A percentile compares a stretch with the other conserved stretches of the same genome.
These are phyloP conservation scores for Aspergillus sp. DNA, from an alignment of 2,329 filamentous ascomycete species.

Conservation along the genomic window DNA sequence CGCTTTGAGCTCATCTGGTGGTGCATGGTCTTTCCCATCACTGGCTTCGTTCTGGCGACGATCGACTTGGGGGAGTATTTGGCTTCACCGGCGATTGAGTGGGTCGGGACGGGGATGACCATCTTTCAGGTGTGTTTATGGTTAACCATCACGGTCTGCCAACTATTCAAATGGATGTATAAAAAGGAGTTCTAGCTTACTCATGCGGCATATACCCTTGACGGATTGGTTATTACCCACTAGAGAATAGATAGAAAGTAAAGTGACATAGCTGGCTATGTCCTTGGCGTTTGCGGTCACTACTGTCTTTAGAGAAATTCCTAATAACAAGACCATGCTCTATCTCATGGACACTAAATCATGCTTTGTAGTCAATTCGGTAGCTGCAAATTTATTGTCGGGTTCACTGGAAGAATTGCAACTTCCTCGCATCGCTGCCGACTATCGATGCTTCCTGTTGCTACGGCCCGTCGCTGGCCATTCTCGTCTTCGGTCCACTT, in stretches of 20 bases:
- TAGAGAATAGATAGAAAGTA: too few species aligned
- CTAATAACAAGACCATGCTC: too few species aligned
- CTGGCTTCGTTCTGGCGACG: slow-evolving; percentile 47
- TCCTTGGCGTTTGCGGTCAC: neutral
- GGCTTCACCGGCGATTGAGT: slow-evolving; percentile 35
- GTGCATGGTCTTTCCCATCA: slow-evolving; percentile 44
- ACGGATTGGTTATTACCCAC: too few species aligned
- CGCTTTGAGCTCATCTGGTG: slow-evolving; percentile 20
- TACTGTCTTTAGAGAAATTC: neutral
- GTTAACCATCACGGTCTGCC: neutral
- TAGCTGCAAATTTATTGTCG: too few species aligned
- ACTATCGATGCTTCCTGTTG: slow-evolving; percentile 21
- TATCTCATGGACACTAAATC: too few species aligned
- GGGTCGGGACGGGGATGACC: slow-evolving; percentile 12
- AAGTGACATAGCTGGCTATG: neutral
- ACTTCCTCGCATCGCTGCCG: slow-evolving; percentile 11
- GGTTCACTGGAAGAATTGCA: neutral
- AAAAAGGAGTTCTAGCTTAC: neutral
- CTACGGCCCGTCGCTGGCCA: slow-evolving; percentile 17
- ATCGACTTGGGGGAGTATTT: slow-evolving; percentile 42
- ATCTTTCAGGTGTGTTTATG: slow-evolving; percentile 14
- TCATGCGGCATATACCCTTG: neutral
- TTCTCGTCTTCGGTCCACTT: slow-evolving; percentile 21
- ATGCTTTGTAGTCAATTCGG: too few species aligned
- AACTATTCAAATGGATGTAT: neutral